Evolutionary conservation across 768 basidiomycete species (phyloP), one percentile per base, ranked within the genome.

Genomic region (Termitomyces sp.): DNA sequence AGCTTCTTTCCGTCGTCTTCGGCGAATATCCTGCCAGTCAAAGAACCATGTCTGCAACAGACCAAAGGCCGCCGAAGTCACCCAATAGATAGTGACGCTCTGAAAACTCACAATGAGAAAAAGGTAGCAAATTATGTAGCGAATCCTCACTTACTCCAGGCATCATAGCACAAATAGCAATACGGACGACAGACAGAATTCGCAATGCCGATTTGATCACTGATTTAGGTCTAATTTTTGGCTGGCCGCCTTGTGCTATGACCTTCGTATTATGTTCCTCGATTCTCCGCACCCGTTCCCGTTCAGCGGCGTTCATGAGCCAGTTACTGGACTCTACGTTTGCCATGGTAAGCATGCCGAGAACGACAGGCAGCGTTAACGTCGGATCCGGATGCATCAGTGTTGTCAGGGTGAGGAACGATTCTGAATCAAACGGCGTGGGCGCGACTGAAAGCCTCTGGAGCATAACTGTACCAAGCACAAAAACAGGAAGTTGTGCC

Each of bases 251-350:
- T 33, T 76, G 72, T 36, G 78, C 76, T 4, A 79, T 74, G 55
- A 72, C 76, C 49, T 78, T 78, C 51, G 78, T 80, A 52, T 75
- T 79, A 66, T 76, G 73, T 59, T 79, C 75, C 61, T 82, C 78
- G 34, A 79, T 74, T 39, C 74, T 71, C 55, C 76, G 76, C 57
- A 79, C 73, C 44, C 79, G 80, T 65, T 81, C 78, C 41, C 76
- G 78, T 61, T 84, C 82, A 16, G 78, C 80, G 4, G 84, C 77
- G 34, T 78, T 82, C 73, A 86, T 76, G 60, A 91, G 81, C 90
- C 88, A 91, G 42, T 81, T 81, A 37, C 85, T 81, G 8, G 87
- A 85, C 67, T 93, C 91, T 12, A 91, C 87, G 62, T 91, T 92
- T 2, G 87, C 87, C 76, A 93, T 77, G 11, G 88, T 90, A 42